A percentile compares a stretch with the other conserved stretches of the same genome.
Conservation (phyloP, 306 rosid genomes). For the Arachis stenosperma region DNA sequence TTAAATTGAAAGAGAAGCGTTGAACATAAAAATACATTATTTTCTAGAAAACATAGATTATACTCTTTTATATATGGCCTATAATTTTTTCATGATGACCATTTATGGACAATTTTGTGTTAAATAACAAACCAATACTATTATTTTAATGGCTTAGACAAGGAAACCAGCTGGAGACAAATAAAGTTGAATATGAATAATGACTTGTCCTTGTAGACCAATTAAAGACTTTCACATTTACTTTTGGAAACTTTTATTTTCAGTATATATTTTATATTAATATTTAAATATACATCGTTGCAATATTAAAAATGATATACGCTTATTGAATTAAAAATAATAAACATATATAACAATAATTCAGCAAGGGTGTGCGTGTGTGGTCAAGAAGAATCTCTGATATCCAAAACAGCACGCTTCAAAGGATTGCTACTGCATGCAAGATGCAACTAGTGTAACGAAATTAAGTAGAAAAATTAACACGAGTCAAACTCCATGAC, state of each 20-base stretch:
- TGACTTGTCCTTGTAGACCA: conserved; percentile 26
- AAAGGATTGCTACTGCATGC: conserved; percentile 25
- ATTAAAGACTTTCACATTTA: neutral
- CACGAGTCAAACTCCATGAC: conserved; percentile 6
- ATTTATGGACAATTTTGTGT: conserved; percentile 16
- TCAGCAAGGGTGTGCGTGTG: conserved; percentile 17
- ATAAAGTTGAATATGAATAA: conserved; percentile 11
- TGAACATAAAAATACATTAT: no score
- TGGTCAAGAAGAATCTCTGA: conserved; percentile 31
- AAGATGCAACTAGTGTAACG: conserved; percentile 28
- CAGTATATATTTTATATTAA: neutral
- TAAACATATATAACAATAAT: neutral
- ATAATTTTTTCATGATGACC: neutral
- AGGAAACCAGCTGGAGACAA: conserved; percentile 32
- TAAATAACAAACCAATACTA: neutral
- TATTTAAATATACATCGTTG: neutral
- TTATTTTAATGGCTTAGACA: neutral
- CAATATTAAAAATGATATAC: neutral
- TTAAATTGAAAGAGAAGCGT: no score
- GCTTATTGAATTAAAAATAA: neutral
- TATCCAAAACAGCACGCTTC: conserved; percentile 26
- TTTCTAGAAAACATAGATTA: no score
- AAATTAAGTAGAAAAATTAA: conserved; percentile 2
- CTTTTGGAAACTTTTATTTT: neutral
- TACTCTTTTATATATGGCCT: neutral